Base-by-base conservation (phyloP, 495 filamentous ascomycete species). In the Penicillium paxilli region DNA sequence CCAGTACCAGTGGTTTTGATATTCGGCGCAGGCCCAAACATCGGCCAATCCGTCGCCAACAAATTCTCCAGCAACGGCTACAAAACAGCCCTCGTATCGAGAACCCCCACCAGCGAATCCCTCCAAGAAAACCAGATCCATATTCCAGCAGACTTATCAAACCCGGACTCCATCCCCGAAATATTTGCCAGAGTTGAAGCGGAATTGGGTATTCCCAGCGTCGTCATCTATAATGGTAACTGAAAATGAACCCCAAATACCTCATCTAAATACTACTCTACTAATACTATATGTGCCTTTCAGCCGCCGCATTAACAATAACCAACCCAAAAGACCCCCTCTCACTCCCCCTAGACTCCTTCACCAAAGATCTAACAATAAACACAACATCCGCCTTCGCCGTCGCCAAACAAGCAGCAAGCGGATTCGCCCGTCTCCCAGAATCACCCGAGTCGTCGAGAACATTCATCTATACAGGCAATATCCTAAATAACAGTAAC, bases 381-480 rank as follows among this genome's bases (percentile, higher is more conserved):
- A 81, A 80, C 59, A 72, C 67, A 2, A 69, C 58, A n/a, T 76
- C 70, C 48, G 69, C 64, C 14, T 75, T 75, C 49, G 68, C 69
- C 11, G 77, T 75, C 20, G 75, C 75, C 7, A 67, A 78, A 54
- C 64, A 78, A 54, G 74, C 77, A 8, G 72, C 63, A 17, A 17
- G 60, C 4, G 64, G 57, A 26, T 80, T 80, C 47, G 62, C 32
- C 23, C 20, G 69, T 35, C 72, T 80, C 12, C 70, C 71, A 19
- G 60, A 49, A 1, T 38, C 33, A 6, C n/a, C n/a, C n/a, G 46
- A 54, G 19, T 67, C 64, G 25, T 59, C 75, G 10, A 67, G 57
- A 40, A 75, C 75, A 1, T 81, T 81, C 58, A 76, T 80, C 47
- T 79, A 69, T 54, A 79, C 77, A 11, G 78, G 78, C 5, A 81